Evolutionary conservation across 306 rosid genomes (phyloP).

Genomic region (Morella rubra): DNA sequence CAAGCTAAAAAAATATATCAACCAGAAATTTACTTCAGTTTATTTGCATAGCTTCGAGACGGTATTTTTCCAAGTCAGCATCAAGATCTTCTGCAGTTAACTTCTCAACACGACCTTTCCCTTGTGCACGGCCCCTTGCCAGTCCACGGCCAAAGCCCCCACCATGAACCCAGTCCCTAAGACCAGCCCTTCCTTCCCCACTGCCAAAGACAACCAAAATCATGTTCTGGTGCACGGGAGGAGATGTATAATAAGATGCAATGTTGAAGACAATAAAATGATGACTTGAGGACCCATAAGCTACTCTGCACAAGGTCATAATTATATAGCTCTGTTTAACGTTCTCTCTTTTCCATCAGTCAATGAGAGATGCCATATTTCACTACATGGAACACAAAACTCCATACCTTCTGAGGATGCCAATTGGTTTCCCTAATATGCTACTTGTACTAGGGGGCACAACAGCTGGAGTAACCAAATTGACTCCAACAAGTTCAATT

Average conservation of each 20-base stretch:
- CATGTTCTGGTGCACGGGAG: neutral
- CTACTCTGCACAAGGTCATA: neutral
- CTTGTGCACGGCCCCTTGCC: constrained; percentile 30
- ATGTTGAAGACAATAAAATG: neutral
- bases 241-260: neutral
- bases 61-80: constrained; percentile 53
- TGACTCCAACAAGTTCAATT: constrained; percentile 58
- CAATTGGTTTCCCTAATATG: constrained; percentile 34
- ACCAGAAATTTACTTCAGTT: constrained; percentile 1
- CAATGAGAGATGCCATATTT: neutral
- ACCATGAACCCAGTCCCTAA: constrained; percentile 15
- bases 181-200: constrained; percentile 21
- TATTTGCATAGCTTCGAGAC: constrained; percentile 29
- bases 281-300: neutral
- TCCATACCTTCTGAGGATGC: constrained; percentile 34
- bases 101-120: constrained; percentile 15
- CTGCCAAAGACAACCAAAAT: constrained; percentile 23
- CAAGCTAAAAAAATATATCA: neutral
- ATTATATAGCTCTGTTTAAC: neutral
- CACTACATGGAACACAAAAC: constrained; percentile 1
- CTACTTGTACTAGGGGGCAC: constrained; percentile 17
- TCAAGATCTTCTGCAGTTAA: constrained; percentile 37
- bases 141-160: neutral
- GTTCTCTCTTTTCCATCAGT: neutral
- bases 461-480: constrained; percentile 22